These are phyloP conservation scores for Mallotus japonicus DNA, from an alignment of 441 rosid genomes.

Conservation along the genomic window DNA sequence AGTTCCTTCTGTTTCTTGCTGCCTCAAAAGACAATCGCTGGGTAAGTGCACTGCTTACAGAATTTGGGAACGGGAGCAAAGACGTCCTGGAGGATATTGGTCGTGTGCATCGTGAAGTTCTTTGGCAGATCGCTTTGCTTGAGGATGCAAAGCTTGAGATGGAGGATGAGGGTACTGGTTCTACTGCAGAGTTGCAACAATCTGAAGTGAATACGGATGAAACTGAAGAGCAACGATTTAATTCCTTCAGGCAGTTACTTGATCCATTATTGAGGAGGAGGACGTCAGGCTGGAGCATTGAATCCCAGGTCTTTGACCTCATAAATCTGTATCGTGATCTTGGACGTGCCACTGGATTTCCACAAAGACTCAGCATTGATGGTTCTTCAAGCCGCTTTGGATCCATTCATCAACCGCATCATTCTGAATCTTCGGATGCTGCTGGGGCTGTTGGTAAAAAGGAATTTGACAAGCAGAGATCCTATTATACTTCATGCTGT, in stretches of 20 bases:
- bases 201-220: slow-evolving; percentile 49
- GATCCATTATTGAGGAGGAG: slow-evolving; percentile 94
- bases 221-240: slow-evolving; percentile 77
- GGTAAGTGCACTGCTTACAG: slow-evolving; percentile 90
- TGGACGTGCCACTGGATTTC: slow-evolving; percentile 80
- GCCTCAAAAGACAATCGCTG: slow-evolving; percentile 96
- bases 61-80: slow-evolving; percentile 81
- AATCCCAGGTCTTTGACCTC: slow-evolving; percentile 95
- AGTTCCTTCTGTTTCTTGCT: slow-evolving; percentile 94
- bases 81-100: slow-evolving; percentile 92
- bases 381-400: slow-evolving; percentile 49
- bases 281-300: slow-evolving; percentile 82
- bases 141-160: slow-evolving; percentile 77
- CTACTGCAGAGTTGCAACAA: slow-evolving; percentile 52
- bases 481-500: slow-evolving; percentile 85
- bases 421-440: slow-evolving; percentile 54
- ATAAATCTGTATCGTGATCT: slow-evolving; percentile 91
- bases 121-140: slow-evolving; percentile 90
- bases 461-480: slow-evolving; percentile 72
- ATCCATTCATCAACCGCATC: slow-evolving; percentile 31
- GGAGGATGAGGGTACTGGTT: slow-evolving; percentile 49
- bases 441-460: slow-evolving; percentile 44
- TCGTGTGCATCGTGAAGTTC: slow-evolving; percentile 72
- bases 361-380: slow-evolving; percentile 58
- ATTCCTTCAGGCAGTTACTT: slow-evolving; percentile 91